A percentile compares a stretch with the other conserved stretches of the same genome.
phyloP scores from a whole-genome alignment of 768 basidiomycete genomes.

The Lenzites betulinus region DNA sequence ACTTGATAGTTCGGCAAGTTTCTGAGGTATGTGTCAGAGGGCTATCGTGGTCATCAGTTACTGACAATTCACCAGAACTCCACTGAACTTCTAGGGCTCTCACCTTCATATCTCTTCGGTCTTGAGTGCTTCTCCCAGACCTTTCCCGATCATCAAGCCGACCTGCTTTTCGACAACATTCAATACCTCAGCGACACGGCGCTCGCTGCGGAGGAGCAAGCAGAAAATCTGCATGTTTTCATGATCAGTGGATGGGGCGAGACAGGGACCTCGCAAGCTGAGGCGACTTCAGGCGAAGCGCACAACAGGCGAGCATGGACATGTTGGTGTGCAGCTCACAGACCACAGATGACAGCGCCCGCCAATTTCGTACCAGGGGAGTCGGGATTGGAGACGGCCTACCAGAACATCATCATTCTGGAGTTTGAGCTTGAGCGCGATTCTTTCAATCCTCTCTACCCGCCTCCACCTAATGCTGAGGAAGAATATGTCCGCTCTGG shows the following conservation, averaged over 20 bases:
- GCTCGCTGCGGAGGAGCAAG: conserved; percentile 38
- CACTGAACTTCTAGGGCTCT: conserved; percentile 70
- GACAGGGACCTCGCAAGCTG: conserved; percentile 51
- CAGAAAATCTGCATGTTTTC: conserved; percentile 67
- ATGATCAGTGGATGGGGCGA: conserved; percentile 70
- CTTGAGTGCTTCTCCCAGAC: conserved; percentile 73
- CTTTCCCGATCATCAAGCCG: conserved; percentile 64
- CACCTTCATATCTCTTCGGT: conserved; percentile 69
- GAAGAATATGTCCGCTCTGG: conserved; percentile 22
- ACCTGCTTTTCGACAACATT: conserved; percentile 72
- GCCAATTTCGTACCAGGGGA: conserved; percentile 16
- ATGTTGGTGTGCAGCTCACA: conserved; percentile 71
- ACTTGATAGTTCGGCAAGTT: conserved; percentile 69
- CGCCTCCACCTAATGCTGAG: conserved; percentile 30
- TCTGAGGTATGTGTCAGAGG: conserved; percentile 57
- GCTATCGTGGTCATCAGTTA: background rate
- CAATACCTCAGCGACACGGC: conserved; percentile 60
- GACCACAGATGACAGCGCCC: conserved; percentile 39
- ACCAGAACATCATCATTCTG: conserved; percentile 55
- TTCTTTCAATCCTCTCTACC: conserved; percentile 68
- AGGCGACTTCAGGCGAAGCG: conserved; percentile 29
- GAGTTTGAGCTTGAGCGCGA: conserved; percentile 83
- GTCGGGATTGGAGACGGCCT: conserved; percentile 2
- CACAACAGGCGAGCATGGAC: conserved; percentile 54
- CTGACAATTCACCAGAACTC: conserved; percentile 54